These are phyloP conservation scores for Trichoderma sp. DNA, from an alignment of 2,329 filamentous ascomycete genomes.

Conservation along the genomic window DNA sequence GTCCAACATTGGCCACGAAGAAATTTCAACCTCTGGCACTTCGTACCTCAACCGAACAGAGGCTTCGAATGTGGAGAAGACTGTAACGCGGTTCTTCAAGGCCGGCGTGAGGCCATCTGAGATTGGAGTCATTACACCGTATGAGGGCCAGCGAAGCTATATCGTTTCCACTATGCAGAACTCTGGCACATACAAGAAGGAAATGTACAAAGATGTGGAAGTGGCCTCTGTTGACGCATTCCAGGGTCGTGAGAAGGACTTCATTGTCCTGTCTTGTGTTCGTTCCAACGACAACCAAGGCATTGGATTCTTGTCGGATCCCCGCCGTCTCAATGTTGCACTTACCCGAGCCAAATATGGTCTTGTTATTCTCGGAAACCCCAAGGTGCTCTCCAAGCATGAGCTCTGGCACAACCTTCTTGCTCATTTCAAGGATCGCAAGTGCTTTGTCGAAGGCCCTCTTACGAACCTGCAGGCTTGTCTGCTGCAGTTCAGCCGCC, in stretches of 20 bases:
- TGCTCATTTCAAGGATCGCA: constrained; percentile 94
- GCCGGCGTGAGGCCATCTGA: constrained; percentile 91
- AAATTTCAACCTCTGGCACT: constrained; percentile 96
- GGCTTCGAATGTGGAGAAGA: constrained; percentile 96
- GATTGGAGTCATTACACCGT: constrained; percentile 98
- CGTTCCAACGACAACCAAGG: constrained; percentile 98
- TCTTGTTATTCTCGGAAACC: constrained; percentile 94
- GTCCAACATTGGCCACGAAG: constrained; percentile 96
- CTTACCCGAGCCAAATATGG: constrained; percentile 97
- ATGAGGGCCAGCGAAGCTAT: constrained; percentile 97
- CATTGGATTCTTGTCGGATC: constrained; percentile 97
- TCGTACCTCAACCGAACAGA: constrained; percentile 98
- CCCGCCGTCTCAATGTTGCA: constrained; percentile 94
- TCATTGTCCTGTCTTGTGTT: constrained; percentile 96
- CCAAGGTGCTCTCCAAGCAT: constrained; percentile 96
- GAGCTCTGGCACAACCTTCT: constrained; percentile 96
- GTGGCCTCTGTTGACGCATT: constrained; percentile 98
- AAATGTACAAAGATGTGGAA: constrained; percentile 97
- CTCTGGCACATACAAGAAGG: constrained; percentile 95
- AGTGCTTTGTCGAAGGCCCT: constrained; percentile 94
- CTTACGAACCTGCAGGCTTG: constrained; percentile 95
- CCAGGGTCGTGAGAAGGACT: constrained; percentile 98
- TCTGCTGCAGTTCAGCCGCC: constrained; percentile 89
- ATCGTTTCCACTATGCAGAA: constrained; percentile 99
- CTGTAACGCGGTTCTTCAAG: constrained; percentile 98